Conservation (phyloP, 78 protist species). For the Cavenderia fasciculata region DNA sequence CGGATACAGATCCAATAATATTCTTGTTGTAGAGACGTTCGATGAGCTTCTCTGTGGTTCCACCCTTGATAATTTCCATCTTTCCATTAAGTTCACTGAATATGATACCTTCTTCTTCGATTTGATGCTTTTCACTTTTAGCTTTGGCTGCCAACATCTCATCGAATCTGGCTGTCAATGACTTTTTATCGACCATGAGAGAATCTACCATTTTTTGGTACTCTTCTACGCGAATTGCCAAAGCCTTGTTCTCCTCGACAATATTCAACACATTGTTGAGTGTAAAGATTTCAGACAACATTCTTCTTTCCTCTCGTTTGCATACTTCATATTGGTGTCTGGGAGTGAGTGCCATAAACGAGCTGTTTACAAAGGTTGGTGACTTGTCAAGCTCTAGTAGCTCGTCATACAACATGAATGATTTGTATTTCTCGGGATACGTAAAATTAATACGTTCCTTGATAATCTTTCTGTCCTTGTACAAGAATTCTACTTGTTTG, state of each 20-base stretch:
- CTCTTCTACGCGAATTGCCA: constrained; percentile 40
- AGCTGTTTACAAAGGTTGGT: constrained; percentile 8
- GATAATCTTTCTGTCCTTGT: constrained; percentile 46
- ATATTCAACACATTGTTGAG: constrained; percentile 39
- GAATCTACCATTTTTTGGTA: constrained; percentile 51
- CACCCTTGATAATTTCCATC: constrained; percentile 69
- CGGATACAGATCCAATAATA: constrained; percentile 32
- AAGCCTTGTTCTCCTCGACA: constrained; percentile 53
- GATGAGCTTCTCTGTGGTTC: constrained; percentile 70
- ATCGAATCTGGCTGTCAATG: not conserved
- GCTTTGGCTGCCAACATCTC: not conserved
- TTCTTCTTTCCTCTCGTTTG: constrained; percentile 37
- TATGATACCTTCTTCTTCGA: constrained; percentile 64
- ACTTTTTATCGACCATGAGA: constrained; percentile 32
- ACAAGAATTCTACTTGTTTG: constrained; percentile 25
- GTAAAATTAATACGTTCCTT: constrained; percentile 61
- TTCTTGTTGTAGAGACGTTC: constrained; percentile 49
- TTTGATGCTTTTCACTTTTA: not conserved
- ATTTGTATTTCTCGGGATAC: constrained; percentile 68
- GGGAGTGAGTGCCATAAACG: not conserved
- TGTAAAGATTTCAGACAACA: constrained; percentile 49
- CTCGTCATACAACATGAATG: constrained; percentile 20
- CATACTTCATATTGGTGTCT: constrained; percentile 25
- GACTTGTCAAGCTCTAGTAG: constrained; percentile 10
- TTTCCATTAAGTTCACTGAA: constrained; percentile 34